Conservation (phyloP, 192 early-diverging fungal genomes). For the Backusella psychrophila region DNA sequence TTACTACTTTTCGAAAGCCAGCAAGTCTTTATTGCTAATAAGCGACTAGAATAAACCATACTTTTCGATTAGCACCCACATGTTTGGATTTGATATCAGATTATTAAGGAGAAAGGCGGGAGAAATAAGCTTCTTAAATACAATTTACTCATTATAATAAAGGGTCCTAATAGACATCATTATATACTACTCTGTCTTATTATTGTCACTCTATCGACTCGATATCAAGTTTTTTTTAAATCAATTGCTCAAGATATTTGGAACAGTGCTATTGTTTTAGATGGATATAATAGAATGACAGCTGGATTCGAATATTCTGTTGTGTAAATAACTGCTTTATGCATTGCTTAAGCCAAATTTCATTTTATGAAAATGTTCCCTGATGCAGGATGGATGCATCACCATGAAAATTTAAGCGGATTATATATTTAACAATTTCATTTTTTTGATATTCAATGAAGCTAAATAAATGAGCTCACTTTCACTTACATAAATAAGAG, state of each 20-base stretch:
- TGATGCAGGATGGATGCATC: not conserved
- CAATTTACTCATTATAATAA: not conserved
- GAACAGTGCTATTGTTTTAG: not conserved
- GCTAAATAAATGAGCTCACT: no score
- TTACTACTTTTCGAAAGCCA: no score
- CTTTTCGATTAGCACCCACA: not conserved
- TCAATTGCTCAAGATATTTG: not conserved
- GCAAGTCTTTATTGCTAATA: no score
- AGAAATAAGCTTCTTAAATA: not conserved
- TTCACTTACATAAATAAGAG: no score
- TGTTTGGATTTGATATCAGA: not conserved
- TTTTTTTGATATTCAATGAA: not conserved
- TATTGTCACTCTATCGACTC: not conserved
- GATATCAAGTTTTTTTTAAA: not conserved
- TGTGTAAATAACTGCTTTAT: not conserved
- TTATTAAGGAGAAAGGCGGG: not conserved
- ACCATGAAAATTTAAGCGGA: not conserved
- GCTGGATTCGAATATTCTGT: not conserved
- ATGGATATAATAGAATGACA: not conserved
- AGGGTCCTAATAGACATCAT: not conserved
- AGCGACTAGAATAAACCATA: no score
- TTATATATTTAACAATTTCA: not conserved
- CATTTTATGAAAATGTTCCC: not conserved
- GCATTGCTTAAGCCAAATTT: conserved; percentile 1
- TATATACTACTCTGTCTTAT: not conserved